Percentiles rank a stretch among this genome's conserved stretches.
These are phyloP conservation scores for Vanderwaltozyma tropicalis DNA, from an alignment of 805 yeast genomes.

Conservation along the genomic window DNA sequence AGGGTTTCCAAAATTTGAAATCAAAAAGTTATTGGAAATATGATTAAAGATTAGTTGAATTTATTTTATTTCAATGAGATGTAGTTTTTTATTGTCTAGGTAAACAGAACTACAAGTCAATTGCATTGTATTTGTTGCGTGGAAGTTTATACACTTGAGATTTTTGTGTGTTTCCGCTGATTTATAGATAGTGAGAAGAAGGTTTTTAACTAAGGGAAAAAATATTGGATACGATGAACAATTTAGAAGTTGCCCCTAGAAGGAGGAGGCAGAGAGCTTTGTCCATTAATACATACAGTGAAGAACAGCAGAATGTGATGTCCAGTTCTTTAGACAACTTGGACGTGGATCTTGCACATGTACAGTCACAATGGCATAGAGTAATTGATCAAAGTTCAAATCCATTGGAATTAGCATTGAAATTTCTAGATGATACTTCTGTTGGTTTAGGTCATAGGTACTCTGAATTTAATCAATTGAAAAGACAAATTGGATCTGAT, in stretches of 20 bases:
- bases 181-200: no score
- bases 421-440: slow-evolving; percentile 74
- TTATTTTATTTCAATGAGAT: no score
- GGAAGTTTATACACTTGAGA: no score
- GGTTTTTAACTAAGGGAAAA: no score
- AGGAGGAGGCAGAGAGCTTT: slow-evolving; percentile 23
- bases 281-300: slow-evolving; percentile 21
- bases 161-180: no score
- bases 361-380: slow-evolving; percentile 40
- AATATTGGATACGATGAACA: background rate
- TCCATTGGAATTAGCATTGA: slow-evolving; percentile 76
- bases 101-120: no score
- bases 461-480: slow-evolving; percentile 54
- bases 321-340: slow-evolving; percentile 21
- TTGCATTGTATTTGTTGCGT: no score
- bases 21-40: no score
- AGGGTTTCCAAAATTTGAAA: no score
- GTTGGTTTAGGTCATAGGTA: slow-evolving; percentile 79
- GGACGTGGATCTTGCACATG: slow-evolving; percentile 21
- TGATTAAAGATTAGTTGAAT: no score
- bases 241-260: background rate
- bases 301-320: slow-evolving; percentile 23
- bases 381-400: slow-evolving; percentile 48
- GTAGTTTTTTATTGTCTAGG: no score
- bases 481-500: slow-evolving; percentile 44